These are phyloP conservation scores for Calonectria leucothoes DNA, from an alignment of 2,329 filamentous ascomycete genomes.

Conservation along the genomic window DNA sequence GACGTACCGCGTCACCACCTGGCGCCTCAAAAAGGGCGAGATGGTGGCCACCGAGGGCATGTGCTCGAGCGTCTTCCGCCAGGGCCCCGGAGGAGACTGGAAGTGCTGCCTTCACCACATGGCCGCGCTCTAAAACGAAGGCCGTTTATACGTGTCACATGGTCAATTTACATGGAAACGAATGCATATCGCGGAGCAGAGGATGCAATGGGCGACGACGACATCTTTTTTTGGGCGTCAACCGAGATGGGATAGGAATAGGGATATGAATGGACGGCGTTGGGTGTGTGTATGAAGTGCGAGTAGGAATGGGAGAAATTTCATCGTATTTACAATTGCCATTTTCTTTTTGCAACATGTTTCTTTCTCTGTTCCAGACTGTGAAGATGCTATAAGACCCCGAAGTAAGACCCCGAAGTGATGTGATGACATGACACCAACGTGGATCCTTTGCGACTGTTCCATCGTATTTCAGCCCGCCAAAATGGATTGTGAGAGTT, in stretches of 20 bases:
- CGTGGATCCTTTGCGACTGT: background rate
- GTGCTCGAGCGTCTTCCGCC: constrained; percentile 49
- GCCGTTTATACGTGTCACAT: too few relatives aligned
- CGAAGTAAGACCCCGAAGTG: background rate
- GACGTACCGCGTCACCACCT: constrained; percentile 47
- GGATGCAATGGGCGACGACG: background rate
- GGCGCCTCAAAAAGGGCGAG: constrained; percentile 44
- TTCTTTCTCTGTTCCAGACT: background rate
- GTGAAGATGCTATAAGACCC: background rate
- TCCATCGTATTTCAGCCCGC: background rate
- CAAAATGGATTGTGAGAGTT: background rate
- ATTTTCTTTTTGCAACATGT: background rate
- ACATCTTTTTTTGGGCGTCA: background rate
- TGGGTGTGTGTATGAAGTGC: background rate
- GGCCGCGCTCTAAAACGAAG: constrained; percentile 37
- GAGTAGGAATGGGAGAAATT: background rate
- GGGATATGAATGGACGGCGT: too few relatives aligned
- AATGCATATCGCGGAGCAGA: background rate
- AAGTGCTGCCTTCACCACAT: constrained; percentile 49
- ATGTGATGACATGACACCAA: background rate
- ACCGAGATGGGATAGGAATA: background rate
- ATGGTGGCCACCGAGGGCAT: constrained; percentile 48
- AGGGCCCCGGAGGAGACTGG: constrained; percentile 49
- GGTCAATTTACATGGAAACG: background rate
- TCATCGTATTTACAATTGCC: background rate